Evolutionary conservation across 345 rosid genomes (phyloP).

Genomic region (Lepidium africanum): DNA sequence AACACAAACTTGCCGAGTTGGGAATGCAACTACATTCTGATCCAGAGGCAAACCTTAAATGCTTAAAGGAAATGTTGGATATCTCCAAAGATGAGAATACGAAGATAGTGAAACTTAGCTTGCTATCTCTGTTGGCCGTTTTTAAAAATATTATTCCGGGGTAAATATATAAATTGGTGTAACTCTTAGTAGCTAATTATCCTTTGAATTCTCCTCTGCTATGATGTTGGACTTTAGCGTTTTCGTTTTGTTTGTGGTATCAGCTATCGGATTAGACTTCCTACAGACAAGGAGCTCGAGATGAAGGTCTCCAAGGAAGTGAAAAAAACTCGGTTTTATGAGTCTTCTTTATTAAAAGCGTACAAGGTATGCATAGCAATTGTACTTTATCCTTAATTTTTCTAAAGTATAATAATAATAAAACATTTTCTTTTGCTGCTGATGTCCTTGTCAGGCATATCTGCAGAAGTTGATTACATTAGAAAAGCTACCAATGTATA

Average conservation of each 20-base stretch:
- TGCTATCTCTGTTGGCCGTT: conserved; percentile 83
- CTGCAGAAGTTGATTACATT: conserved; percentile 57
- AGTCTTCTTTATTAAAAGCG: conserved; percentile 64
- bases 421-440: neutral
- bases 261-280: conserved; percentile 96
- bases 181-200: neutral
- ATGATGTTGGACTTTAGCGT: neutral
- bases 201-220: neutral
- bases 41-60: conserved; percentile 71
- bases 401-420: neutral
- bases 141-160: conserved; percentile 93
- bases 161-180: conserved; percentile 27
- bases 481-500: conserved; percentile 51
- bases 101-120: conserved; percentile 58
- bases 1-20: conserved; percentile 70
- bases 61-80: conserved; percentile 70
- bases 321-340: conserved; percentile 78
- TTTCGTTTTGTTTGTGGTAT: conserved; percentile 1
- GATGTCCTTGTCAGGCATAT: conserved; percentile 48
- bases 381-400: neutral
- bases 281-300: conserved; percentile 93
- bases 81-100: conserved; percentile 50
- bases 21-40: conserved; percentile 65
- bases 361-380: conserved; percentile 59
- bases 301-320: conserved; percentile 97